Percentiles rank a stretch among this genome's conserved stretches.
These are phyloP conservation scores for Eucalyptus cladocalyx DNA, from an alignment of 345 rosid genomes.

Conservation along the genomic window DNA sequence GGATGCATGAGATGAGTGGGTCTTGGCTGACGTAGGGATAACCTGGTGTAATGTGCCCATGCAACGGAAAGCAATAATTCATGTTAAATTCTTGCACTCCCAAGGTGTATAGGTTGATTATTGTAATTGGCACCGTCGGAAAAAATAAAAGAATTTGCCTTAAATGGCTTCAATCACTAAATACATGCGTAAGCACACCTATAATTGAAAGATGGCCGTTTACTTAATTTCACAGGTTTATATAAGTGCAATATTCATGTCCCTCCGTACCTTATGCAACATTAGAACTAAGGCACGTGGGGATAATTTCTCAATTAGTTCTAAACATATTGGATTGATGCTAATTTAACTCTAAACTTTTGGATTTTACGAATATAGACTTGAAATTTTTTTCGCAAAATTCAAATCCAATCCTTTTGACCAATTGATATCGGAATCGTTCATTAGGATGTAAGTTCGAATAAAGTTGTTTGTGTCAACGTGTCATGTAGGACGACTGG, in stretches of 20 bases:
- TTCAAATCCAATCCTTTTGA: fast-evolving
- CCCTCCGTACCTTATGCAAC: background rate
- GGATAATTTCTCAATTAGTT: background rate
- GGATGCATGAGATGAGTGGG: background rate
- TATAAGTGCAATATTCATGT: background rate
- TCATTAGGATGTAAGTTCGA: background rate
- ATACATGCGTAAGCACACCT: background rate
- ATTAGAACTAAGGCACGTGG: background rate
- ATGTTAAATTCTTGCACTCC: background rate
- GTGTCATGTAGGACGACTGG: fast-evolving
- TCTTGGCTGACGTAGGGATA: background rate
- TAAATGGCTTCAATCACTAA: background rate
- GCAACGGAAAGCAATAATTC: background rate
- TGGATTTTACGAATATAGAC: fast-evolving
- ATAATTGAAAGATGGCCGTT: background rate
- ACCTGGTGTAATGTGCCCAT: background rate
- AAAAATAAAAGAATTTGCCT: background rate
- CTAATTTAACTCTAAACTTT: background rate
- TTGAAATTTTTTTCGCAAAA: fast-evolving
- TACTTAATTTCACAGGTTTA: background rate
- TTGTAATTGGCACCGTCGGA: background rate
- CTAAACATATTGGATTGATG: background rate
- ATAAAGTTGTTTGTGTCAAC: fast-evolving
- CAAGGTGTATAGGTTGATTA: background rate
- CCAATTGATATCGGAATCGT: fast-evolving